A percentile compares a stretch with the other conserved stretches of the same genome.
phyloP scores from a whole-genome alignment of 1,284 basidiomycete species.

The Tilletia indica region DNA sequence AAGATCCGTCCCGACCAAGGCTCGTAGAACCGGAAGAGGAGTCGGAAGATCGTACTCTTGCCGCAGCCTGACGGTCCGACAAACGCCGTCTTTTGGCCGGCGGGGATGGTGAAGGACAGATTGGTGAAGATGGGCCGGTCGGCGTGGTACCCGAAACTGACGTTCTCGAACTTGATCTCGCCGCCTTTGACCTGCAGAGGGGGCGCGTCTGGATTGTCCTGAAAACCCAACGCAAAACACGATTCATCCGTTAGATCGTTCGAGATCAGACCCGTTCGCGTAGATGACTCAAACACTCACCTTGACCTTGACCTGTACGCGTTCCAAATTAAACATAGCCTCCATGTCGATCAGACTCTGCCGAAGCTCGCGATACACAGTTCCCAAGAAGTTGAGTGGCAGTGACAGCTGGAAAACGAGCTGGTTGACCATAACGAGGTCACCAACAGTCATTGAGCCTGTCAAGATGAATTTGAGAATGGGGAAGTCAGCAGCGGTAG shows the following conservation, averaged over 20 bases:
- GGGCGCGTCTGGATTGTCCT: slow-evolving; percentile 71
- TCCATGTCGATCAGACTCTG: slow-evolving; percentile 98
- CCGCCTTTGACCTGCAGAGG: slow-evolving; percentile 73
- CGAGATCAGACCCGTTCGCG: background rate
- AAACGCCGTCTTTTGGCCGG: slow-evolving; percentile 91
- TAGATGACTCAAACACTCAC: slow-evolving; percentile 56
- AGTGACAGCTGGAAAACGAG: slow-evolving; percentile 96
- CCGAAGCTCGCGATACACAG: slow-evolving; percentile 91
- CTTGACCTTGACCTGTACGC: slow-evolving; percentile 72
- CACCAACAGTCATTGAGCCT: slow-evolving; percentile 95
- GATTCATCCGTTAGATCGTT: background rate
- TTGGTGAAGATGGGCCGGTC: slow-evolving; percentile 84
- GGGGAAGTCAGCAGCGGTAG: background rate
- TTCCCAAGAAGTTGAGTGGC: slow-evolving; percentile 93
- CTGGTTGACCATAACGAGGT: slow-evolving; percentile 98
- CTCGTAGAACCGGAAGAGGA: slow-evolving; percentile 92
- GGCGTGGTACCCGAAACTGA: slow-evolving; percentile 85
- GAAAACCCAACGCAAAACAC: background rate
- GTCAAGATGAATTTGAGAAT: background rate
- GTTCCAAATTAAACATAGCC: slow-evolving; percentile 84
- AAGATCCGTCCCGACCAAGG: slow-evolving; percentile 75
- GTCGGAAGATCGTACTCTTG: slow-evolving; percentile 93
- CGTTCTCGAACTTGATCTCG: slow-evolving; percentile 87
- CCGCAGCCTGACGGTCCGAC: slow-evolving; percentile 96
- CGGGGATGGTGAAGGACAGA: slow-evolving; percentile 87